Base-by-base conservation (phyloP, 805 yeast genomes). In the Candida awuae region DNA sequence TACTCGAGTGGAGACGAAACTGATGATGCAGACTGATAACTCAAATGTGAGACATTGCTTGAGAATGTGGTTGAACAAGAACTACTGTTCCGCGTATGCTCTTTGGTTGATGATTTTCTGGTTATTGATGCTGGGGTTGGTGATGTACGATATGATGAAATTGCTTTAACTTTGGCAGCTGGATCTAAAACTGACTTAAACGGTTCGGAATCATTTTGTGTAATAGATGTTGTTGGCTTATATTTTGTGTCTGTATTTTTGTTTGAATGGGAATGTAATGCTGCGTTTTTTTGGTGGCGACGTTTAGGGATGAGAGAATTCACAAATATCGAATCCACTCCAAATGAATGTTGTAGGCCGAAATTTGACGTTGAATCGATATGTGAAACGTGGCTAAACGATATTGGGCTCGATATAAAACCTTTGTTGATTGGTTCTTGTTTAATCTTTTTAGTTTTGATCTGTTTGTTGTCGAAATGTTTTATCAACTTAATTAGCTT, bases 331-430 rank as follows among this genome's bases (percentile, higher is more conserved):
- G 30, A 20, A 15, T 30, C 35, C 13, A 49, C 28, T n/a, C 38
- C 39, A 39, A 58, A 58, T 4, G 55, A 40, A 28, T 49, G 46
- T 12, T 58, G 58, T 5, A 61, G 39, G 1, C 66, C 66, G 45
- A 58, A 61, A 2, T 49, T 47, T 4, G 43, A 38, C 17, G 49
- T 43, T 14, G 53, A 48, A 29, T 59, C 61, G 19, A 60, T 48
- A 39, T 61, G 65, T 3, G 64, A 50, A 16, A 60, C 49, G 37
- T 61, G 66, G 29, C 47, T 47, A 45, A 61, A 61, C 0, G 49
- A 57, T 23, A 54, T 57, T 4, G 66, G 65, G 8, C 62, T 53
- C 32, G 61, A 53, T 19, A 61, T 59, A 7, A 8, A 19, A 16
- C n/a, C n/a, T 20, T n/a, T 21, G 6, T 4, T 35, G 4, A 15